These are phyloP conservation scores for Trypanosomatidae sp. DNA, from an alignment of 208 protist genomes.

Conservation along the genomic window DNA sequence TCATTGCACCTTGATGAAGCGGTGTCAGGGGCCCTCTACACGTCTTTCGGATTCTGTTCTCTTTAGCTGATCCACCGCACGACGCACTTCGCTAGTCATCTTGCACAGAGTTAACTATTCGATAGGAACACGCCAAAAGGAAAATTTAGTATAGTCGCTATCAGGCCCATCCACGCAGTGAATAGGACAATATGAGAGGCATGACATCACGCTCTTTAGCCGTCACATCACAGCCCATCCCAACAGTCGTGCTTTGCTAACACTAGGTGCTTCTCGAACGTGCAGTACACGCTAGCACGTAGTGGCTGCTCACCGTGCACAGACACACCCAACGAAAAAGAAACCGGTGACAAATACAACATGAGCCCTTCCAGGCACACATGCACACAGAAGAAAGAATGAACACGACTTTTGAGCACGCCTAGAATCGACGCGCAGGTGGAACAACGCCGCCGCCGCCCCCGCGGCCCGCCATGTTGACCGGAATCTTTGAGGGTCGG, in stretches of 20 bases:
- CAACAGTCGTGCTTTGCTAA: neutral
- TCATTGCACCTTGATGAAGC: neutral
- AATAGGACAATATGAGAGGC: neutral
- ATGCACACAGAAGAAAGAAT: neutral
- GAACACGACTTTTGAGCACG: neutral
- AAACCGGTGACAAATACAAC: neutral
- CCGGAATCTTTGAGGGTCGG: conserved; percentile 29
- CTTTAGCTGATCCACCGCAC: neutral
- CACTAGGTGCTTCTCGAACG: neutral
- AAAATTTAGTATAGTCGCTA: neutral
- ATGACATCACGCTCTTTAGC: neutral
- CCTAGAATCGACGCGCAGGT: conserved; percentile 63
- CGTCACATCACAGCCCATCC: neutral
- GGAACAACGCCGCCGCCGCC: conserved; percentile 31
- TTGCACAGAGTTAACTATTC: neutral
- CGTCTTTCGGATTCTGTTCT: neutral
- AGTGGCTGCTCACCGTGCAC: neutral
- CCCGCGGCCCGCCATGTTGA: conserved; percentile 22
- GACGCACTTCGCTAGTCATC: neutral
- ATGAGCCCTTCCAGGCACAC: neutral
- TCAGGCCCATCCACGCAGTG: neutral
- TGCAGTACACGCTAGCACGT: neutral
- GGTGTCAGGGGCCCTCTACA: neutral
- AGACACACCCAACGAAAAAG: neutral
- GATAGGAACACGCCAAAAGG: neutral